Base-by-base conservation (phyloP, 768 basidiomycete genomes). In the Mycena haematopus region DNA sequence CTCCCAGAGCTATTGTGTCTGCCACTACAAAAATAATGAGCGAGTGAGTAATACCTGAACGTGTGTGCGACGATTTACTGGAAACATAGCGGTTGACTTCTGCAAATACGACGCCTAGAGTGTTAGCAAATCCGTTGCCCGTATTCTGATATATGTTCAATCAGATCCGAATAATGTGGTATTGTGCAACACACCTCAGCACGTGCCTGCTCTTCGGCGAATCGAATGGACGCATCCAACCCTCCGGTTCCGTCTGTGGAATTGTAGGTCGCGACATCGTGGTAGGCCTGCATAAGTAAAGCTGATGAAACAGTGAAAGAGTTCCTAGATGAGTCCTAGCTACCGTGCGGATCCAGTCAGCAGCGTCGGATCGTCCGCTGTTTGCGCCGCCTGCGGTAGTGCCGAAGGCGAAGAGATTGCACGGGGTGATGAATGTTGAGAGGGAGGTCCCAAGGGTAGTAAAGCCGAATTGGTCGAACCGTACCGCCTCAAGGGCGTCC, bases 241-340 rank as follows among this genome's bases (percentile, higher is more conserved):
- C 73, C 73, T 17, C 73, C 71, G 10, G 66, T 67, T 24, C 72
- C 73, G n/a, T 66, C 58, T 22, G 38, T 58, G 2, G 56, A 53
- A 57, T 72, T 60, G 61, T 71, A 68, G 19, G 73, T 74, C 13
- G 71, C 65, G 51, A 60, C 59, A 60, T 72, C 72, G 56, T 74
- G 72, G 53, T 66, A 74, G 0, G 70, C 71, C 65, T 68, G 9
- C 24, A 25, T 31, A 15, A 27, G 27, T 31, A 51, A 25, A 40
- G 49, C 6, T 53, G 5, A 14, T 53, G 17, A 53, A 38, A 25
- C 2, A 38, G 21, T 17, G 38, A 38, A 17, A 13, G 31, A 46
- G 19, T 27, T n/a, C 38, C 21, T 10, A n/a, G 55, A 36, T 38
- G 11, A 42, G 49, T n/a, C n/a, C n/a, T n/a, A 36, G 33, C 25